phyloP scores from a whole-genome alignment of 306 rosid species.

The Alnus glutinosa region DNA sequence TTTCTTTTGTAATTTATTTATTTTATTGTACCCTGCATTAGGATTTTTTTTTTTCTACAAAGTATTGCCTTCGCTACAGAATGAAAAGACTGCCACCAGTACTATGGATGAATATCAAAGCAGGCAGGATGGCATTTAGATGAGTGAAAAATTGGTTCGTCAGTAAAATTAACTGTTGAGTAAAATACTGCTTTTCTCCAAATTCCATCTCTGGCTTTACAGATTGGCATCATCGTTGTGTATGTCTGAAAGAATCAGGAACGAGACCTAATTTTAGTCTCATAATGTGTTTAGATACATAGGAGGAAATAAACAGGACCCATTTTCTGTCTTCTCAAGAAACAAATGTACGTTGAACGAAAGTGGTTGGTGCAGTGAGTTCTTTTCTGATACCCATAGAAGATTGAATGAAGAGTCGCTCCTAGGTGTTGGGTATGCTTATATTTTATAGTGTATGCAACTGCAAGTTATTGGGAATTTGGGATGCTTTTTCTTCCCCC shows the following conservation, averaged over 20 bases:
- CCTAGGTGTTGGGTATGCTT: background rate
- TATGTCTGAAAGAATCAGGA: background rate
- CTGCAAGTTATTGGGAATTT: background rate
- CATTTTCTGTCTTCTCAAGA: background rate
- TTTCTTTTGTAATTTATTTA: slow-evolving; percentile 1
- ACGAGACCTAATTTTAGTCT: background rate
- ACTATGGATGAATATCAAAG: background rate
- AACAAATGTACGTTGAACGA: background rate
- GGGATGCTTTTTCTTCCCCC: background rate
- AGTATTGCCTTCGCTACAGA: background rate
- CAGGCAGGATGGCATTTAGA: background rate
- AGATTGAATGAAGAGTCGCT: background rate
- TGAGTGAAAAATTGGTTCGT: background rate
- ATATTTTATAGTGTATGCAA: background rate
- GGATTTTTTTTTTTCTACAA: background rate
- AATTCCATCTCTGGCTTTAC: background rate
- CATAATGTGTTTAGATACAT: background rate
- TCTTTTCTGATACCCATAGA: background rate
- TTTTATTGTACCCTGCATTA: background rate
- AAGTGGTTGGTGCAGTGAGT: background rate
- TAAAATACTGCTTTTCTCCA: background rate
- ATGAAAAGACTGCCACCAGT: background rate
- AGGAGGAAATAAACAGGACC: background rate
- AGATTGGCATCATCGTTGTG: background rate
- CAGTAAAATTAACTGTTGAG: background rate